Evolutionary conservation across 768 basidiomycete species (phyloP).

Genomic region (Leccinum uliginosum): DNA sequence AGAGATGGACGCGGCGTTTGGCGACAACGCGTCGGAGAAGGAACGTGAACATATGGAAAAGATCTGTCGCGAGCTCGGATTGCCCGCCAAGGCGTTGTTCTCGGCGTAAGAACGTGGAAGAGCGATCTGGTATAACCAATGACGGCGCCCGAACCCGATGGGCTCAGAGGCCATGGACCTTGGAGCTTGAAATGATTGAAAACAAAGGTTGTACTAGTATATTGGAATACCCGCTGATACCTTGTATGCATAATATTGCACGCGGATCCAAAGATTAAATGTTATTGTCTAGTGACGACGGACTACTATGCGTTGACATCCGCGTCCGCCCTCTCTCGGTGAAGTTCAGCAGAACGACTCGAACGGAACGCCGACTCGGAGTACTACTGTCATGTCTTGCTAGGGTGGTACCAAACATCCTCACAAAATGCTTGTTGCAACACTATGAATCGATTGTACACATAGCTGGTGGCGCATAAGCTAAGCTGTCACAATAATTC

Average conservation of each 20-base stretch:
- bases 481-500: too few relatives aligned
- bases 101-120: constrained; percentile 6
- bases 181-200: background rate
- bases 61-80: constrained; percentile 27
- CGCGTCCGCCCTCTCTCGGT: too few relatives aligned
- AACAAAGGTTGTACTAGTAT: background rate
- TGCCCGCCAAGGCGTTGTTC: constrained; percentile 24
- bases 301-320: background rate
- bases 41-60: constrained; percentile 25
- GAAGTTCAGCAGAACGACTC: too few relatives aligned
- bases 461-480: too few relatives aligned
- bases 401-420: background rate
- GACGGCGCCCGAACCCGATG: background rate
- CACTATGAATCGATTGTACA: too few relatives aligned
- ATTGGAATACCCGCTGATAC: background rate
- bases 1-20: constrained; percentile 32
- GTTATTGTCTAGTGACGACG: too few relatives aligned
- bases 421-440: too few relatives aligned
- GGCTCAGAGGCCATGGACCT: background rate
- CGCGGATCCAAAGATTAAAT: background rate
- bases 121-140: background rate
- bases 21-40: constrained; percentile 24
- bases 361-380: too few relatives aligned
- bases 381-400: too few relatives aligned
- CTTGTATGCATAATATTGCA: background rate